Base-by-base conservation (phyloP, 345 rosid species). In the Erodium maritimum region DNA sequence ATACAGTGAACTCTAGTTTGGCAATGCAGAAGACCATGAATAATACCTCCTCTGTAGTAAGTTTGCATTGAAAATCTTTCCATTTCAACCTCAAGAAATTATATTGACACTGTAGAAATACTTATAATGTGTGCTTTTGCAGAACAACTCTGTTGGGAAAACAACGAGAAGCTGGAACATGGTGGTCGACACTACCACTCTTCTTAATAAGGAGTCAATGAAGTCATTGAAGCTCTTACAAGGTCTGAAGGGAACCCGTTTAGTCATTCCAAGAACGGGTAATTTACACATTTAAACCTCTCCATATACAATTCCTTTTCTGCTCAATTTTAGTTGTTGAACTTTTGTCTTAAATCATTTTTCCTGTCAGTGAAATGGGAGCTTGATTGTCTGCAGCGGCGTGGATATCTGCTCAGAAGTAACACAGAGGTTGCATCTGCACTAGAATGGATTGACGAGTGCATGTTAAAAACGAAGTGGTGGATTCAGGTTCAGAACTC, bases 401-500 rank as follows among this genome's bases (percentile, higher is more conserved):
- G 70, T 19, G 68, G 78, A 56, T 67, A 76, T 60, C 64, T 85
- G 22, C 85, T 71, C 59, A 71, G 82, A 71, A 82, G 88, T 62
- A 72, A 34, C 57, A 56, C 77, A 23, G 85, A 85, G 66, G 83
- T 76, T 57, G 72, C 86, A 1, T 74, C 84, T 29, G 83, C 64
- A 29, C 63, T 87, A 48, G 84, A 83, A 57, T 93, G 99, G 99
- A 78, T 93, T 50, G 91, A 89, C 73, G 78, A 82, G 37, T 82
- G 84, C 67, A 71, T 78, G 83, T 59, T 63, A 57, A 77, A 82
- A 68, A 67, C 80, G n/a, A 70, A 74, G 53, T 82, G 96, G 90
- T 93, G 97, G 97, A 77, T 93, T 65, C 83, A 83, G 60, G 58
- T 89, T 21, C 95, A 89, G 66, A 88, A 74, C 69, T 69, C 78